Base-by-base conservation (phyloP, 1,139 yeast genomes). In the Pichia sp. region DNA sequence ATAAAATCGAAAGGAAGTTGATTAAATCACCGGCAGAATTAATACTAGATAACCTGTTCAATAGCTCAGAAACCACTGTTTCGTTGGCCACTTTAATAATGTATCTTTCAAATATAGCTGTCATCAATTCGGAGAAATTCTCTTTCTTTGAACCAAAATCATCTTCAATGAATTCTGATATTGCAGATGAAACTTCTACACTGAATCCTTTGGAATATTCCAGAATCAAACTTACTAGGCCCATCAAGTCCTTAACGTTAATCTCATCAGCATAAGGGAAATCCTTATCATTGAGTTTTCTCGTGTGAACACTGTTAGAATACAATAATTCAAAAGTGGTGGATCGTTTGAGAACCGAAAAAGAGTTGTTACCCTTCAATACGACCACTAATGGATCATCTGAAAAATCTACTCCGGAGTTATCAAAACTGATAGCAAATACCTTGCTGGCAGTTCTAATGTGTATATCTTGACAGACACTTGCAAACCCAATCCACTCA, bases 391-490 rank as follows among this genome's bases (percentile, higher is more conserved):
- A 57, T 59, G 64, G 63, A 62, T 62, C 63, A 5, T 46, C 40
- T 16, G 62, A 31, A 15, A 46, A 46, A 46, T 46, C 64, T 29
- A 54, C 53, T 29, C 47, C 45, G 1, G 48, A 38, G 19, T 30
- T 32, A 19, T 69, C 71, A 15, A 81, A 59, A 1, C 77, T 70
- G 30, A 81, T 66, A 0, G 84, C 44, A 30, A 54, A 51, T 15
- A 57, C 31, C 11, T 54, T 76, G 64, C 87, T 93, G 57, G 77
- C 77, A 43, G 82, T 75, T 51, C 77, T 76, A 53, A 78, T 82
- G 57, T 77, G 78, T 55, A 87, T 75, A 63, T 89, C 95, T 55
- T 79, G 82, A 65, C 92, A 85, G 40, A 86, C 70, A 3, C 85
- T 75, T 56, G 80, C 81, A 54, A 87, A 77, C 59, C 82, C 79